Evolutionary conservation across 2,329 filamentous ascomycete species (phyloP).

Genomic region (Malbranchea cinnamomea): DNA sequence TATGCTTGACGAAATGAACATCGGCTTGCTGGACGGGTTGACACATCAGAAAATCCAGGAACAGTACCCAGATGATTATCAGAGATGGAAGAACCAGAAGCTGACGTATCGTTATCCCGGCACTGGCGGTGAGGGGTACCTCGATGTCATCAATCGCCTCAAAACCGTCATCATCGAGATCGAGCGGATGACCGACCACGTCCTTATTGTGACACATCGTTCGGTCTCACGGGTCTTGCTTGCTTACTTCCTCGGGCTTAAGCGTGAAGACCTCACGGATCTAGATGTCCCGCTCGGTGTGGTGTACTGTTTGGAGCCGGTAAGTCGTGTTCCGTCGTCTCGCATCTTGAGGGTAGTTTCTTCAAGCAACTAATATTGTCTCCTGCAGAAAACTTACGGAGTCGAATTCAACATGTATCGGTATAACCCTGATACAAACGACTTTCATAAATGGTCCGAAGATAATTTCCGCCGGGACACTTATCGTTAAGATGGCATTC

Average conservation of each 20-base stretch:
- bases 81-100: constrained; percentile 67
- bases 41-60: constrained; percentile 80
- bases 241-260: constrained; percentile 91
- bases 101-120: constrained; percentile 94
- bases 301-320: constrained; percentile 82
- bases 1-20: constrained; percentile 93
- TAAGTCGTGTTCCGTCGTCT: constrained; percentile 14
- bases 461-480: constrained; percentile 51
- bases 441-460: constrained; percentile 75
- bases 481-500: constrained; percentile 11
- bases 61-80: constrained; percentile 68
- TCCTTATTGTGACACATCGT: constrained; percentile 81
- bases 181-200: constrained; percentile 91
- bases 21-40: constrained; percentile 83
- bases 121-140: constrained; percentile 86
- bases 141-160: constrained; percentile 91
- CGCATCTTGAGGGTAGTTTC: not conserved
- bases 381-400: constrained; percentile 65
- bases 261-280: constrained; percentile 80
- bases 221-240: constrained; percentile 84
- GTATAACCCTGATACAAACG: constrained; percentile 62
- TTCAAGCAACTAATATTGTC: not conserved
- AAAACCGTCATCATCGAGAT: constrained; percentile 93
- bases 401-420: constrained; percentile 93
- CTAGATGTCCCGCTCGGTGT: constrained; percentile 88